Evolutionary conservation across 2,329 filamentous ascomycete genomes (phyloP).

Genomic region (Neofusicoccum laricinum): DNA sequence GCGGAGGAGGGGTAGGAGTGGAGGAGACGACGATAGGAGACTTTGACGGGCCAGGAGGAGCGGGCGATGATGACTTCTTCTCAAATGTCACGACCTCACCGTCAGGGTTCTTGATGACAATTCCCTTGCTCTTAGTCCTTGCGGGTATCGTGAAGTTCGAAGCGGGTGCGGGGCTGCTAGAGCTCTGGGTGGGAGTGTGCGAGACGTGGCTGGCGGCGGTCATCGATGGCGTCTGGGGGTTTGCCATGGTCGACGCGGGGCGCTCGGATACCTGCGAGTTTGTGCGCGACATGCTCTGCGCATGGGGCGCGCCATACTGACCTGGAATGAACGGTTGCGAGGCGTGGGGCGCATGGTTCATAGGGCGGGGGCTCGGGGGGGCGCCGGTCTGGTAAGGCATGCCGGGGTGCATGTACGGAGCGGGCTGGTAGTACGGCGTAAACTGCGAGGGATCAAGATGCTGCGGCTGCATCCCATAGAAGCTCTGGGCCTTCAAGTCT

Average conservation of each 20-base stretch:
- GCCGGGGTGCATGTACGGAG: slow-evolving; percentile 42
- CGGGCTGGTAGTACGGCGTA: slow-evolving; percentile 38
- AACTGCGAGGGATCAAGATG: slow-evolving; percentile 39
- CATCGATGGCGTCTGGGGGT: slow-evolving; percentile 56
- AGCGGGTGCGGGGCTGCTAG: slow-evolving; percentile 60
- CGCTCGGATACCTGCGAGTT: slow-evolving; percentile 56
- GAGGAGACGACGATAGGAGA: slow-evolving; percentile 68
- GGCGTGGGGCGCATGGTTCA: slow-evolving; percentile 47
- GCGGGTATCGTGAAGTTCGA: slow-evolving; percentile 62
- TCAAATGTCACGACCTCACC: slow-evolving; percentile 72
- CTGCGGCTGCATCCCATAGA: slow-evolving; percentile 54
- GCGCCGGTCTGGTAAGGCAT: slow-evolving; percentile 36
- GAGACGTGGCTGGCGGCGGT: slow-evolving; percentile 40
- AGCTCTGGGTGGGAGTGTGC: slow-evolving; percentile 54
- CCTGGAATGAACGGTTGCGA: slow-evolving; percentile 49
- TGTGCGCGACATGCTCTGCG: slow-evolving; percentile 73
- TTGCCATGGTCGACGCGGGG: slow-evolving; percentile 58
- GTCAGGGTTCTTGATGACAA: slow-evolving; percentile 79
- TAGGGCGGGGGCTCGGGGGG: slow-evolving; percentile 45
- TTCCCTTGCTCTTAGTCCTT: slow-evolving; percentile 66
- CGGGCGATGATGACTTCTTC: slow-evolving; percentile 41
- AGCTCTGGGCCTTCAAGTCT: slow-evolving; percentile 61
- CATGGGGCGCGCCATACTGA: slow-evolving; percentile 57
- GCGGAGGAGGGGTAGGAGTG: slow-evolving; percentile 71
- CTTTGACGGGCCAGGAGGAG: slow-evolving; percentile 54